Percentiles rank a stretch among this genome's conserved stretches.
phyloP scores from a whole-genome alignment of 352 stramenopile species.

The Paralagenidium karlingii region DNA sequence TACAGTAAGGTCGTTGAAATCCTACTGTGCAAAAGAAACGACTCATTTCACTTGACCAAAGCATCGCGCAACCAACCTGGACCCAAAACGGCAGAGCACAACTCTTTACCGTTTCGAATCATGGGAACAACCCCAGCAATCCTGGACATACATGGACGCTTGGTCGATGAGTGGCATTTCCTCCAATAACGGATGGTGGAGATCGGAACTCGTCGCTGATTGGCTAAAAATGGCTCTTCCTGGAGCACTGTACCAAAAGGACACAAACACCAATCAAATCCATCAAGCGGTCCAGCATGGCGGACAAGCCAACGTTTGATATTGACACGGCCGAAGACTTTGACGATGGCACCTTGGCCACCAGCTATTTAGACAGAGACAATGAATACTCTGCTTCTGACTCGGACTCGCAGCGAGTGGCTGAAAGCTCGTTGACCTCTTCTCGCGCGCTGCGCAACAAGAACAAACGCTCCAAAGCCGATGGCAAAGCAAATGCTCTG shows the following conservation, averaged over 20 bases:
- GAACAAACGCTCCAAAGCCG: slow-evolving; percentile 6
- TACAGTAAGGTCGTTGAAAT: no score
- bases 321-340: slow-evolving; percentile 75
- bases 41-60: no score
- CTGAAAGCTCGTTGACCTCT: not conserved
- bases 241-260: not conserved
- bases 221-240: slow-evolving; percentile 14
- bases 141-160: no score
- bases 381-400: slow-evolving; percentile 1
- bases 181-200: not conserved
- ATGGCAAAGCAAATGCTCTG: slow-evolving; percentile 16
- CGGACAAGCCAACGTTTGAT: slow-evolving; percentile 52
- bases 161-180: no score
- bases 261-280: slow-evolving; percentile 3
- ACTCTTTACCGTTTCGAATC: no score
- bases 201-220: slow-evolving; percentile 9
- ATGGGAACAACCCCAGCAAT: no score
- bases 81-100: no score
- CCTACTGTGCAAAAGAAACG: no score
- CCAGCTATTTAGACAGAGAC: slow-evolving; percentile 22
- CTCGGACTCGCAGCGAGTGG: slow-evolving; percentile 3
- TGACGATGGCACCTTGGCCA: slow-evolving; percentile 56
- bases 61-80: no score
- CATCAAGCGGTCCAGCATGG: slow-evolving; percentile 15
- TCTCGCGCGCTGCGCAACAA: not conserved